Evolutionary conservation across 1,284 basidiomycete genomes (phyloP).

Genomic region (Puccinia hordei): DNA sequence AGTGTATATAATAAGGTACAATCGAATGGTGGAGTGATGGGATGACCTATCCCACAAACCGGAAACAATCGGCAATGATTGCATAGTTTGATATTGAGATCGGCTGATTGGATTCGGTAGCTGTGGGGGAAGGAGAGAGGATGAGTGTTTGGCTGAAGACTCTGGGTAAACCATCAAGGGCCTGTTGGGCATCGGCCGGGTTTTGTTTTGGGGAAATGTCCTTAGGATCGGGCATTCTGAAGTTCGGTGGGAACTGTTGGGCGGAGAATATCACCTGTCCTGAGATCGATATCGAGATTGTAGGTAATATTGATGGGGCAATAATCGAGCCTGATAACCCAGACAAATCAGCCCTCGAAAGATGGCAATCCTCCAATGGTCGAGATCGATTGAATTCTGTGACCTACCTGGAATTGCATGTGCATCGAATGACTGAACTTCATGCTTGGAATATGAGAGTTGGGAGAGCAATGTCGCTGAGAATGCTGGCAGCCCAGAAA

Average conservation of each 20-base stretch:
- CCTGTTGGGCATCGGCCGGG: conserved; percentile 12
- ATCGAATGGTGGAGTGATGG: neutral
- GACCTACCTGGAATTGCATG: conserved; percentile 32
- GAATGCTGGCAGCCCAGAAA: conserved; percentile 1
- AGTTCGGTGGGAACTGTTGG: conserved; percentile 26
- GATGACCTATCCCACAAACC: conserved; percentile 39
- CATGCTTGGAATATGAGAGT: conserved; percentile 45
- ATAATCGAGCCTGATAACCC: conserved; percentile 10
- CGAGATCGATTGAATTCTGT: neutral
- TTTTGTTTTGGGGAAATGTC: conserved; percentile 23
- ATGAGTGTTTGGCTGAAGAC: conserved; percentile 50
- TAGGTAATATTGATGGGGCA: conserved; percentile 17
- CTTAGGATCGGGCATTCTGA: conserved; percentile 31
- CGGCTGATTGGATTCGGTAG: neutral
- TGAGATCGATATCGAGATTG: conserved; percentile 22
- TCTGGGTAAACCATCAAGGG: conserved; percentile 32
- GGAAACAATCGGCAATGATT: conserved; percentile 40
- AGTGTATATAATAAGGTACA: no score
- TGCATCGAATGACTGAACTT: conserved; percentile 45
- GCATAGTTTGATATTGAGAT: conserved; percentile 21
- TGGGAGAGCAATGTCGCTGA: conserved; percentile 23
- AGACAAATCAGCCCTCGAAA: neutral
- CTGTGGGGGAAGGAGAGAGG: neutral
- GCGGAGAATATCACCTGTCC: conserved; percentile 34
- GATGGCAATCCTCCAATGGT: neutral